phyloP scores from a whole-genome alignment of 2,329 filamentous ascomycete species.

The Cercospora sp. region DNA sequence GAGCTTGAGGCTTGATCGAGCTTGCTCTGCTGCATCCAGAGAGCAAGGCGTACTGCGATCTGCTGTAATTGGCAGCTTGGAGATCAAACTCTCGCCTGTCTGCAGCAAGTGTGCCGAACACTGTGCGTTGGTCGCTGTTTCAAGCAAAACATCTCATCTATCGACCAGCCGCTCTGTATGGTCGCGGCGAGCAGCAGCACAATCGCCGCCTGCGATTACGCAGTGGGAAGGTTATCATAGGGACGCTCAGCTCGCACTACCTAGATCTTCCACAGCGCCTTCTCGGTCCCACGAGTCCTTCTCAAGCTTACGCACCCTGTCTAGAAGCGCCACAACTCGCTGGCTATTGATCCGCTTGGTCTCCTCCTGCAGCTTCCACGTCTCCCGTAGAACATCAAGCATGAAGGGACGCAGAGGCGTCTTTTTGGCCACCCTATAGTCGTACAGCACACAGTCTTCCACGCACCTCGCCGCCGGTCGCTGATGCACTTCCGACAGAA shows the following conservation, averaged over 20 bases:
- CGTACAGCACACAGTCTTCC: conserved; percentile 79
- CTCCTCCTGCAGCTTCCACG: conserved; percentile 62
- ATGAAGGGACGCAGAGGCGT: conserved; percentile 61
- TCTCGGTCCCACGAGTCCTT: conserved; percentile 69
- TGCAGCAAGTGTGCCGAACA: conserved; percentile 1
- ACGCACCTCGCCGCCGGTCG: conserved; percentile 70
- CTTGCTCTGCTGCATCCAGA: neutral
- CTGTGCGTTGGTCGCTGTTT: conserved; percentile 1
- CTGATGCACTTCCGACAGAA: conserved; percentile 74
- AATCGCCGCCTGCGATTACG: neutral
- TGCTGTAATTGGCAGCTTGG: neutral
- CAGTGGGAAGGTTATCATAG: neutral
- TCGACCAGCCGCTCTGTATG: neutral
- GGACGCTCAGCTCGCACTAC: conserved; percentile 14
- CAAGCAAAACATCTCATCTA: conserved; percentile 1
- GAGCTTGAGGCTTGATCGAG: conserved; percentile 9
- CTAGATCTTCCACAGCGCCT: conserved; percentile 62
- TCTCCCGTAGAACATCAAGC: conserved; percentile 59
- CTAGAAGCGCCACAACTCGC: conserved; percentile 58
- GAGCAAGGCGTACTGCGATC: neutral
- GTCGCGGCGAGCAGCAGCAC: neutral
- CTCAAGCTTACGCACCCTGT: conserved; percentile 65
- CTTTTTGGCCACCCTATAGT: conserved; percentile 64
- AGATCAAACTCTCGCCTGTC: neutral
- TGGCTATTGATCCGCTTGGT: conserved; percentile 55